Evolutionary conservation across 129 eudicot species (phyloP).

Genomic region (Helianthus tuberosus): DNA sequence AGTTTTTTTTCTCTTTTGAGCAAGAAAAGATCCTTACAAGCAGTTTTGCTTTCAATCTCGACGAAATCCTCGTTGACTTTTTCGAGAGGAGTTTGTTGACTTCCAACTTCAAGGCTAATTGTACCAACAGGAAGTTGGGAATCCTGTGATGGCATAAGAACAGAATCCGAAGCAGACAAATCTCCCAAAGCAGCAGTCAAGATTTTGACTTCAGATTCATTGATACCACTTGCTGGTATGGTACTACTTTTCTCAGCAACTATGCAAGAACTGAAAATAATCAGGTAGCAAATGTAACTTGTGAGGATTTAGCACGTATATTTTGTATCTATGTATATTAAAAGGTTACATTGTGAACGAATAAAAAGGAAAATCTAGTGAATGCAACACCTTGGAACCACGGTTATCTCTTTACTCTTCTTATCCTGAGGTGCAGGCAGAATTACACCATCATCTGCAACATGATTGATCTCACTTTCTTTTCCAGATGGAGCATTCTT

Average conservation of each 20-base stretch:
- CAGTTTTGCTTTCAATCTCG: constrained; percentile 37
- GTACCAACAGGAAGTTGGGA: constrained; percentile 55
- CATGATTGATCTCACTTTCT: constrained; percentile 59
- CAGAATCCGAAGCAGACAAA: constrained; percentile 67
- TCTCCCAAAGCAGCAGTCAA: constrained; percentile 18
- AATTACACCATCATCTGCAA: constrained; percentile 41
- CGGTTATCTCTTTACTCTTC: constrained; percentile 38
- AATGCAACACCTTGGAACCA: constrained; percentile 50
- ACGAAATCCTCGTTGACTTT: constrained; percentile 27
- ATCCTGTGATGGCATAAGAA: constrained; percentile 59
- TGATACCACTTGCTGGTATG: not conserved
- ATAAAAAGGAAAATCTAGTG: not conserved
- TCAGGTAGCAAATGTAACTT: constrained; percentile 9
- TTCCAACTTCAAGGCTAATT: constrained; percentile 55
- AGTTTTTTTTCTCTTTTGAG: not conserved
- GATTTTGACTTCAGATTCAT: constrained; percentile 29
- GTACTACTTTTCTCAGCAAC: constrained; percentile 41
- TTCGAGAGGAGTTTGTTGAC: constrained; percentile 43
- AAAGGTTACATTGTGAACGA: constrained; percentile 4
- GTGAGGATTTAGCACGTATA: constrained; percentile 10
- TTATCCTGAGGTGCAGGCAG: constrained; percentile 46
- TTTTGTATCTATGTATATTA: not conserved
- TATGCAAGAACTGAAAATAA: constrained; percentile 53
- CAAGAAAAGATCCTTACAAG: constrained; percentile 46
- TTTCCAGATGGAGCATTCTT: constrained; percentile 46